Evolutionary conservation across 2,329 filamentous ascomycete species (phyloP), one percentile per base, ranked within the genome.

Genomic region (Davidsoniella australis): DNA sequence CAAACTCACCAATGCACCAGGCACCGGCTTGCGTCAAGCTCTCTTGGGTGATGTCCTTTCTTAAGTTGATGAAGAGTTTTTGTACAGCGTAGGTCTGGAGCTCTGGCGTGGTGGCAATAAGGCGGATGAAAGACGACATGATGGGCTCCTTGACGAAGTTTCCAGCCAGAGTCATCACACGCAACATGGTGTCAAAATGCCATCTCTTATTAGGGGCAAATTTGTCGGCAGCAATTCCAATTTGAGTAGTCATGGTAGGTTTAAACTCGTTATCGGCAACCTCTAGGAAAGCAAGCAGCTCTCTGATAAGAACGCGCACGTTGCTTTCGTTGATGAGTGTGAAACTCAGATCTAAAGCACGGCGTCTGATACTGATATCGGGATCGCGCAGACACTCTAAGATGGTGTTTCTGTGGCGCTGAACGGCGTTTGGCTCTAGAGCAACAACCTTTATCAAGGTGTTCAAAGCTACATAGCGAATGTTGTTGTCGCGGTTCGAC

Each of bases 251-350:
- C 88, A 98, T 95, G 48, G 86, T 85, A 5, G 91, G 85, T 68
- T 98, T 98, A 69, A 98, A 98, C 64, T 98, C 91, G 56, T 93
- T 94, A 60, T 98, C 91, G 49, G 93, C 89, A 47, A 94, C 87
- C 63, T 98, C 91, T 51, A 98, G 66, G 72, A 98, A 98, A 5
- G 91, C 87, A 41, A 98, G 72, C 39, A 98, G 71, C 62, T 98
- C 93, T 55, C 93, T 73, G 53, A 98, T 91, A 38, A 98, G 73
- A 4, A 96, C 85, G 38, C 91, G 80, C 36, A 98, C 87, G 58
- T 98, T 98, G 64, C 81, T 78, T 62, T 96, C 91, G 62, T 98
- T 96, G 66, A 98, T 95, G 47, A 98, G 71, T 4, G 93, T 98
- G 61, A 98, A 98, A 65, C 91, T 96, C 51, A 98, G 77, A 61